Evolutionary conservation across 495 filamentous ascomycete genomes (phyloP).

Genomic region (Aspergillus baeticus): DNA sequence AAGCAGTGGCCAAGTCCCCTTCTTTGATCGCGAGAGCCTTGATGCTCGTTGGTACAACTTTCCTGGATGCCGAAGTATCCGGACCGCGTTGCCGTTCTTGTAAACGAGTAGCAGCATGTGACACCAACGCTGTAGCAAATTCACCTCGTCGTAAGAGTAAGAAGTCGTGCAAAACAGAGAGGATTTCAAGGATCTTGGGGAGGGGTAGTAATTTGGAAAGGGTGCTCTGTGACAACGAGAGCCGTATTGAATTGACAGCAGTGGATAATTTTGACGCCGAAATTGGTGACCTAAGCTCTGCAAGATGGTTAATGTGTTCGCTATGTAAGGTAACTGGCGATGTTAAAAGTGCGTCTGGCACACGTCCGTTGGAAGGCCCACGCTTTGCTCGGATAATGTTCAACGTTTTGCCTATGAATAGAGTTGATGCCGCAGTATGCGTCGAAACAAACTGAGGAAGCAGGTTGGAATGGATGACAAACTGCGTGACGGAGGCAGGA

Average conservation of each 20-base stretch:
- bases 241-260: conserved; percentile 71
- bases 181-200: conserved; percentile 69
- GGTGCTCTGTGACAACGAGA: conserved; percentile 76
- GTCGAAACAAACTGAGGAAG: conserved; percentile 76
- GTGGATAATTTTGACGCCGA: conserved; percentile 65
- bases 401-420: conserved; percentile 88
- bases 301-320: conserved; percentile 71
- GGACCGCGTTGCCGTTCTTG: conserved; percentile 44
- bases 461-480: conserved; percentile 52
- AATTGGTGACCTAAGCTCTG: conserved; percentile 68
- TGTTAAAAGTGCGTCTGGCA: conserved; percentile 40
- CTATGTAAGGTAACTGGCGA: conserved; percentile 65
- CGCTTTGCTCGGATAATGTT: conserved; percentile 68
- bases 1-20: conserved; percentile 73
- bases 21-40: conserved; percentile 74
- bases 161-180: conserved; percentile 79
- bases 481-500: conserved; percentile 38
- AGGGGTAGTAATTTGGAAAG: conserved; percentile 78
- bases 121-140: conserved; percentile 82
- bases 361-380: conserved; percentile 30
- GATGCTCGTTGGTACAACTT: conserved; percentile 31
- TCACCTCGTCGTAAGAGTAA: conserved; percentile 86
- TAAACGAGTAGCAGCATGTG: conserved; percentile 77
- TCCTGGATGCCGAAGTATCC: conserved; percentile 18
- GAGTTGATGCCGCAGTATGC: conserved; percentile 73